Base-by-base conservation (phyloP, 139 green algal species). In the Chlamydomonas schloesseri region DNA sequence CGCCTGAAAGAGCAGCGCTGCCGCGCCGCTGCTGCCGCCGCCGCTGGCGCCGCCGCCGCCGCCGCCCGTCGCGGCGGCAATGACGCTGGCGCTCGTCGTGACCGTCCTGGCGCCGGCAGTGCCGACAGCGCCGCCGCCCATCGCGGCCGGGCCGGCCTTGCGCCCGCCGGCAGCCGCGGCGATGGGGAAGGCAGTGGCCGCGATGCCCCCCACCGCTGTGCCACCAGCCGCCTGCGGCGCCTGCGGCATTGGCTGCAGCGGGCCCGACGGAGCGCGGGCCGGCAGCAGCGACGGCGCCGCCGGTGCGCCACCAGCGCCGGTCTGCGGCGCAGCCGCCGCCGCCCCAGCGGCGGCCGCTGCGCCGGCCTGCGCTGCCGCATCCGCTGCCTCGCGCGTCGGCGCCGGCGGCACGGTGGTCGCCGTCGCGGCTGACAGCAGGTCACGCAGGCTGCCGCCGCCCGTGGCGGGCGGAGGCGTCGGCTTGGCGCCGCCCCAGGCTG, bases 401-500 rank as follows among this genome's bases (percentile, higher is more conserved):
- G n/a, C n/a, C n/a, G n/a, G n/a, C 42, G 42, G 42, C 42, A 50
- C 42, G 42, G 8, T 8, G 42, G 42, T 50, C 6, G 42, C 5
- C 42, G 42, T 50, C 42, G 42, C 42, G 15, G 20, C 33, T 34
- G 62, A 10, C 37, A 88, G 60, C 62, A 88, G 72, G 46, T 83
- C 73, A 0, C 73, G 42, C 17, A 88, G 64, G 47, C 82, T 75
- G 37, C 31, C 62, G 37, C 31, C 62, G 65, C 55, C 31, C 10
- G 33, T 11, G 21, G 73, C 29, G 2, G 62, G 53, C 42, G 74
- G 42, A 0, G 31, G 21, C 28, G 76, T 65, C 36, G 64, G 34
- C 73, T 73, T 71, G 53, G 42, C 86, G 2, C 86, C 89, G 14
- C 86, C 89, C 86, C 89, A 90, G 0, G 86, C 86, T 37, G 89